Evolutionary conservation across 441 rosid species (phyloP), one percentile per base, ranked within the genome.

Genomic region (Breynia disticha): DNA sequence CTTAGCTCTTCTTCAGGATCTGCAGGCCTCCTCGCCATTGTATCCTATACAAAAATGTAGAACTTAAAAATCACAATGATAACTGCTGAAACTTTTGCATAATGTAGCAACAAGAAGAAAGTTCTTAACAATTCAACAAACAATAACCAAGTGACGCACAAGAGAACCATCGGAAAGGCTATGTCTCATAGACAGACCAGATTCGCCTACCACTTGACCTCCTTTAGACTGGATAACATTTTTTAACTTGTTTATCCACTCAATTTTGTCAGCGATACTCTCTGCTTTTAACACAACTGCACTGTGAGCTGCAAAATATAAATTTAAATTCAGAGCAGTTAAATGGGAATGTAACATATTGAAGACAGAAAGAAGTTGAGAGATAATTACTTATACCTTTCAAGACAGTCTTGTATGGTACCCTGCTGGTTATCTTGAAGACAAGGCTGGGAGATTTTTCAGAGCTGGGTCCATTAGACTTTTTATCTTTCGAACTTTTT

Each of bases 1-100:
- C 95, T 78, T 38, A 95, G 91, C 75, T 95, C 99, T 70, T 95
- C 97, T 77, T 95, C 99, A 22, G 99, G 99, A 67, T 95, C 98
- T 45, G 82, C 83, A 11, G 99, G 98, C 67, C 79, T 82, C 75
- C 95, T 81, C 57, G 76, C 78, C 95, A 90, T 87, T 64, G 87
- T 85, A 74, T 90, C 97, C 99, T 94, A 64, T 50, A 59, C n/a
- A 16, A 15, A 45, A 45, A 9, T n/a, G 48, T 45, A 15, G 2
- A 9, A 28, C 35, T 28, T 28, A 28, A 28, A 28, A 28, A 28
- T 28, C n/a, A 28, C 35, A 28, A 28, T 4, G 35, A 28, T 28
- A 28, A 28, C 35, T 28, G 35, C 35, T 3, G 4, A 28, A 28
- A 28, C 35, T 28, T 28, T 28, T 28, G 35, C 35, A 28, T 5